Evolutionary conservation across 257 asterid genomes (phyloP), one percentile per base, ranked within the genome.

Genomic region (Nicotiana noctiflora): DNA sequence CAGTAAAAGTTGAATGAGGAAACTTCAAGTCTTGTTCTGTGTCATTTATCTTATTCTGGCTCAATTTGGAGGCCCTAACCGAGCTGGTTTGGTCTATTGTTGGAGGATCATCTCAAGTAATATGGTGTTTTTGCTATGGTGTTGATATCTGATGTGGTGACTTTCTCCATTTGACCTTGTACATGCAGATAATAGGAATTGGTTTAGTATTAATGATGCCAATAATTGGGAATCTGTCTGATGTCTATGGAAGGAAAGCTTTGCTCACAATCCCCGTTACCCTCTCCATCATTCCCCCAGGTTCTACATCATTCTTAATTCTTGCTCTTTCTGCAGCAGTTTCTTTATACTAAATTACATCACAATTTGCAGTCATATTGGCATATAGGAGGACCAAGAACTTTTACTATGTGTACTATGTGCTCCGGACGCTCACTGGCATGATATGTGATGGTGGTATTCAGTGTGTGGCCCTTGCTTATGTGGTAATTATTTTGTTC

Each of bases 201-300:
- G 92, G 89, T 18, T 82, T 89, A 23, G 89, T 88, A 64, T 67
- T 89, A 52, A 44, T 87, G 88, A 91, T 88, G 93, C 93, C 93
- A 53, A 63, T 89, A 21, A 79, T 91, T 18, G 95, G 95, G 6
- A 89, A 82, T 65, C 76, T 91, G 40, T 89, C 91, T 0, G 95
- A 89, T 68, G 15, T 65, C 3, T 88, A 89, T 63, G 93, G 92
- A 14, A 88, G 91, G 66, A 91, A 91, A 86, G 76, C 83, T 9
- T 32, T 91, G 84, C 93, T 89, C 66, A 87, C 88, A 1, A 75
- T 91, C 76, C 92, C 91, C 21, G 31, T 89, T 81, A 85, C 80
- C 40, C 88, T 90, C 51, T 61, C 88, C 70, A 81, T 87, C 17
- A 29, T 90, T 46, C 94, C 94, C 10, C 81, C 87, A 18, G 86